These are phyloP conservation scores for Volvariella surrecta DNA, from an alignment of 1,284 basidiomycete species.

Conservation along the genomic window DNA sequence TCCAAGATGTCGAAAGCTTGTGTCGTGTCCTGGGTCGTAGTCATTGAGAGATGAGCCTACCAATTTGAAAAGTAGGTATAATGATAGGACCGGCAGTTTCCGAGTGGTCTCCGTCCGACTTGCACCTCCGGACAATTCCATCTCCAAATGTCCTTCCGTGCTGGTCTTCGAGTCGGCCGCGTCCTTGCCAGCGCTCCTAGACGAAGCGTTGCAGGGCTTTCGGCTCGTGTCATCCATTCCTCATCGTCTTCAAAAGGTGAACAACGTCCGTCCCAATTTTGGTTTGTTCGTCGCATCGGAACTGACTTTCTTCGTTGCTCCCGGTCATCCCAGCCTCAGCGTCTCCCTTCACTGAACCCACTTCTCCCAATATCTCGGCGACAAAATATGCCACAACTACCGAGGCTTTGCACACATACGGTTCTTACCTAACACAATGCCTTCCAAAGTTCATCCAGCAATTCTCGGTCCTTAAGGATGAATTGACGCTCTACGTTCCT, in stretches of 20 bases:
- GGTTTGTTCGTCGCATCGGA: slow-evolving; percentile 5
- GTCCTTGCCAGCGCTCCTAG: slow-evolving; percentile 25
- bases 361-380: slow-evolving; percentile 77
- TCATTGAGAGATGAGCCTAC: slow-evolving; percentile 5
- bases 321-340: slow-evolving; percentile 39
- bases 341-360: slow-evolving; percentile 80
- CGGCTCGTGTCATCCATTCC: slow-evolving; percentile 28
- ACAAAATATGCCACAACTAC: slow-evolving; percentile 63
- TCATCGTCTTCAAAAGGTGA: slow-evolving; percentile 44
- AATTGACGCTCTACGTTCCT: slow-evolving; percentile 84
- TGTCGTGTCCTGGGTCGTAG: too few relatives aligned
- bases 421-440: slow-evolving; percentile 84
- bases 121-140: slow-evolving; percentile 6
- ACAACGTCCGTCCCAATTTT: slow-evolving; percentile 9
- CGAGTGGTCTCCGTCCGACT: slow-evolving; percentile 15
- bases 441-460: slow-evolving; percentile 95
- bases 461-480: slow-evolving; percentile 97
- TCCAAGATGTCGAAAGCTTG: slow-evolving; percentile 48
- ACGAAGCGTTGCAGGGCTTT: slow-evolving; percentile 13
- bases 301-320: slow-evolving; percentile 1
- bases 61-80: too few relatives aligned
- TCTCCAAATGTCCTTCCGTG: slow-evolving; percentile 42
- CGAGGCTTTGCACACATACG: slow-evolving; percentile 79
- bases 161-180: slow-evolving; percentile 32
- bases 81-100: slow-evolving; percentile 26